Base-by-base conservation (phyloP, 1,284 basidiomycete genomes). In the Cryptococcus sp. region DNA sequence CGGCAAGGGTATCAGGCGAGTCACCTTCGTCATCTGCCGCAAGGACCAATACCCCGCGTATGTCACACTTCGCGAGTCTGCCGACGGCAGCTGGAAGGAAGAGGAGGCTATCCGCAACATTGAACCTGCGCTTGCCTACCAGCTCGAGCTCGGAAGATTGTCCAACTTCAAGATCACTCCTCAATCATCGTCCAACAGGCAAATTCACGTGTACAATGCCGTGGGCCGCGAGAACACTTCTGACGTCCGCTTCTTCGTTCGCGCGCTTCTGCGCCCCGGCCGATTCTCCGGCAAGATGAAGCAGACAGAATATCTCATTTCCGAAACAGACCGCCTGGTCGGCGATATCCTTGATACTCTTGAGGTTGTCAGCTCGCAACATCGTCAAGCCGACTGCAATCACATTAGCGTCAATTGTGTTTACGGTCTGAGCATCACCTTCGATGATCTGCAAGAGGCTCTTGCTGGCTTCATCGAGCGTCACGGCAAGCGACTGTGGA, bases 401-500 rank as follows among this genome's bases (percentile, higher is more conserved):
- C 92, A 96, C 77, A 94, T 96, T 76, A 91, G 90, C 81, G 91
- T 98, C 86, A 96, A 96, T 82, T 98, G 97, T 79, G 88, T 99
- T 74, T 99, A 99, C 84, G 91, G 90, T 75, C 88, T 99, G 62
- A 87, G 88, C 27, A 92, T 99, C 66, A 89, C 88, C 40, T 97
- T 98, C 69, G 94, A 97, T 67, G 93, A 98, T 69, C 93, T 99
- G 11, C 86, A 98, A 61, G 89, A 90, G 60, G 95, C 95, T 8
- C 90, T 99, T 58, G 88, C 93, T 19, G 95, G 94, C 49, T 99
- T 99, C 83, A 93, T 99, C 68, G 95, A 98, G 73, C 89, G 96
- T 47, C 93, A 98, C 73, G 96, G 95, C 63, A 96, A 97, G 81
- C 87, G 95, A 54, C 85, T 99, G 64, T 99, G 95, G 94, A 89